phyloP scores from a whole-genome alignment of 2,329 filamentous ascomycete species.

The Allantophomopsis cytisporea region DNA sequence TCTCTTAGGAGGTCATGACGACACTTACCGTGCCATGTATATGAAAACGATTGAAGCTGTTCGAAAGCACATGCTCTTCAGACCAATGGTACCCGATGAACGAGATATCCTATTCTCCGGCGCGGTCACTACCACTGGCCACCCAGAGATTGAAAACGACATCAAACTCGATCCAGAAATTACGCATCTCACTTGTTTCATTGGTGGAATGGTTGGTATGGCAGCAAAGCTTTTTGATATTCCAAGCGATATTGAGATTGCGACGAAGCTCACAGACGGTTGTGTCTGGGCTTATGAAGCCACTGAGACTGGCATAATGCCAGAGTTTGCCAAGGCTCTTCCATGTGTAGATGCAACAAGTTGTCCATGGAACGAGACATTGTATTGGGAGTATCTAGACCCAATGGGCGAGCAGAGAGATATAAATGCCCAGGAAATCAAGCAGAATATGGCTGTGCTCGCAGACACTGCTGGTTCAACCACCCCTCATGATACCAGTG shows the following conservation, averaged over 20 bases:
- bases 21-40: conserved; percentile 64
- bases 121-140: conserved; percentile 34
- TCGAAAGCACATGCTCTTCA: conserved; percentile 62
- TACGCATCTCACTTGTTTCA: conserved; percentile 52
- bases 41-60: conserved; percentile 51
- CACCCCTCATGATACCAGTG: conserved; percentile 23
- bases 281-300: conserved; percentile 57
- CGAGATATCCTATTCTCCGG: conserved; percentile 65
- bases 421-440: conserved; percentile 26
- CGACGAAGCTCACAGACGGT: conserved; percentile 49
- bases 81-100: conserved; percentile 55
- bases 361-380: conserved; percentile 17
- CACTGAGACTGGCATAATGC: conserved; percentile 50
- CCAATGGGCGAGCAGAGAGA: conserved; percentile 28
- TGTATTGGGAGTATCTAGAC: conserved; percentile 13
- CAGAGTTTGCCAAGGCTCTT: conserved; percentile 34
- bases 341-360: conserved; percentile 26
- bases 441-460: conserved; percentile 12
- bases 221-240: conserved; percentile 47
- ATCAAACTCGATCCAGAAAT: conserved; percentile 16
- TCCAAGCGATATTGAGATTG: conserved; percentile 47
- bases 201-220: conserved; percentile 57
- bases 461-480: too few species aligned
- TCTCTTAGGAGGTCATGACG: conserved; percentile 59
- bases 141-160: conserved; percentile 30